These are phyloP conservation scores for Nemania sp. DNA, from an alignment of 2,329 filamentous ascomycete species.

Conservation along the genomic window DNA sequence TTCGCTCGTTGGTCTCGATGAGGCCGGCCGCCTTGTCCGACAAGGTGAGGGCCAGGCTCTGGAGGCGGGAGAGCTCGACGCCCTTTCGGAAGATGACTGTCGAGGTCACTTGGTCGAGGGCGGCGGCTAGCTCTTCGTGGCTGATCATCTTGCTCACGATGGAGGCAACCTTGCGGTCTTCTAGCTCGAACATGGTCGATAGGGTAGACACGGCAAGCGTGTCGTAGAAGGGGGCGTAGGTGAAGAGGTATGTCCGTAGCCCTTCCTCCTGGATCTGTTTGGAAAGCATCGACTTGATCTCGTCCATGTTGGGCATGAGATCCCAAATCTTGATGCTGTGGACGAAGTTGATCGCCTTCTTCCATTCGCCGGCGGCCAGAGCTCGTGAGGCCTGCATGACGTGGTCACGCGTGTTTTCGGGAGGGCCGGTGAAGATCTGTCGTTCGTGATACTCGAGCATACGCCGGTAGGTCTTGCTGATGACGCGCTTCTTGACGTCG, in stretches of 20 bases:
- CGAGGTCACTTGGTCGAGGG: conserved; percentile 95
- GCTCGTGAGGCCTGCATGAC: conserved; percentile 99
- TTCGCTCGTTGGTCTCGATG: conserved; percentile 97
- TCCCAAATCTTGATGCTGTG: conserved; percentile 99
- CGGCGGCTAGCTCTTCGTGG: conserved; percentile 95
- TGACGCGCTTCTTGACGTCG: conserved; percentile 95
- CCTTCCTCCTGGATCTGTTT: conserved; percentile 99
- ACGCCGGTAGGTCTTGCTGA: conserved; percentile 98
- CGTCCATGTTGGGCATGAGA: conserved; percentile 86
- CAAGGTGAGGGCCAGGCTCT: conserved; percentile 90
- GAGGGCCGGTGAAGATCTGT: conserved; percentile 97
- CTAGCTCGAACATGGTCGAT: conserved; percentile 92
- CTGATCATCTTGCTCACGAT: conserved; percentile 99
- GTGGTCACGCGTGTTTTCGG: conserved; percentile 98
- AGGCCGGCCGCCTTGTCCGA: conserved; percentile 95
- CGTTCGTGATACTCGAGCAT: conserved; percentile 99
- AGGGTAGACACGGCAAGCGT: conserved; percentile 86
- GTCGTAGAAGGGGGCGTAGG: conserved; percentile 98
- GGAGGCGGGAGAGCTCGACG: conserved; percentile 93
- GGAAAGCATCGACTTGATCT: conserved; percentile 96
- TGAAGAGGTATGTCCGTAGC: conserved; percentile 97
- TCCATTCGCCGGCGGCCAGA: conserved; percentile 96
- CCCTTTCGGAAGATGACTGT: conserved; percentile 99
- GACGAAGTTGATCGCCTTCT: conserved; percentile 91
- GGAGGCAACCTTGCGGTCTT: conserved; percentile 87